These are phyloP conservation scores for Trichosporon faecale DNA, from an alignment of 1,284 basidiomycete species.

Conservation along the genomic window DNA sequence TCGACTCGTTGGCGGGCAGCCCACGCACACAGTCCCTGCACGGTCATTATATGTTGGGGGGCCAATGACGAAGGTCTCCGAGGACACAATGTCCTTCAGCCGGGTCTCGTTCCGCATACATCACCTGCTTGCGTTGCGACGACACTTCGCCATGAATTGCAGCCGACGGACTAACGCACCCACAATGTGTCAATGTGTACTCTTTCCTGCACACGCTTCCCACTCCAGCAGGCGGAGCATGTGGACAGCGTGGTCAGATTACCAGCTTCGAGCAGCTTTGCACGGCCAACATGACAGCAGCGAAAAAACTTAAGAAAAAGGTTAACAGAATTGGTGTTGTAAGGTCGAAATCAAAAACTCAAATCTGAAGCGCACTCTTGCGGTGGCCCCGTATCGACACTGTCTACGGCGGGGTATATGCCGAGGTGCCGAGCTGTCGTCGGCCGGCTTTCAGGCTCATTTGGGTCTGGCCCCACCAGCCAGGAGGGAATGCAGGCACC, in stretches of 20 bases:
- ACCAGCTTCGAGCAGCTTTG: neutral
- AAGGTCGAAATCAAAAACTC: slow-evolving; percentile 1
- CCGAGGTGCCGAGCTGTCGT: neutral
- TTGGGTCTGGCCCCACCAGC: neutral
- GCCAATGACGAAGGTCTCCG: neutral
- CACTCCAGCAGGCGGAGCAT: neutral
- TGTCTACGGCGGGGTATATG: neutral
- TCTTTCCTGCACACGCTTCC: neutral
- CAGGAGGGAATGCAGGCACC: neutral
- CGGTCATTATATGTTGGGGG: neutral
- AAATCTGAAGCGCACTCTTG: neutral
- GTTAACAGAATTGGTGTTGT: neutral
- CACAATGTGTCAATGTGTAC: neutral
- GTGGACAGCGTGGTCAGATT: neutral
- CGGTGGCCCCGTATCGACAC: neutral
- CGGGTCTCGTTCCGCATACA: neutral
- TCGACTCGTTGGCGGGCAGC: neutral
- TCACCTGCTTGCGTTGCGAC: neutral
- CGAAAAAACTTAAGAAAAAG: neutral
- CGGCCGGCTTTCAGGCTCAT: neutral
- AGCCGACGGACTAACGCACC: neutral
- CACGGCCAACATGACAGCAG: neutral
- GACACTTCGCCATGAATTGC: neutral
- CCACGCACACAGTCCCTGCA: neutral
- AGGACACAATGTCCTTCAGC: neutral